phyloP scores from a whole-genome alignment of 2,329 filamentous ascomycete species.

The Fusarium siculi region DNA sequence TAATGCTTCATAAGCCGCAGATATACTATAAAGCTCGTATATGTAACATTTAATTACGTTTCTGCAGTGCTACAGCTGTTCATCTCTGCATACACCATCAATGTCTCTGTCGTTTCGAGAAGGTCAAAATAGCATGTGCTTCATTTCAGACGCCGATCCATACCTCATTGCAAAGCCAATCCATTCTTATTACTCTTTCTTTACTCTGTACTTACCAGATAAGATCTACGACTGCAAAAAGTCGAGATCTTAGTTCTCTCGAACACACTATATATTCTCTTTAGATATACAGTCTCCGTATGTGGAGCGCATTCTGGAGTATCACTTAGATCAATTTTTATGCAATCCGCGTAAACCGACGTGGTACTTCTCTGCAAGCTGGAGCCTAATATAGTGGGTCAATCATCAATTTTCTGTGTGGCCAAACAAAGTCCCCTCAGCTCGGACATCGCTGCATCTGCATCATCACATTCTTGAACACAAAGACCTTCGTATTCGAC shows the following conservation, averaged over 20 bases:
- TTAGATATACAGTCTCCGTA: neutral
- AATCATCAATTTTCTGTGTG: neutral
- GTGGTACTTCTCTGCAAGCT: neutral
- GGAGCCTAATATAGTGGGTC: neutral
- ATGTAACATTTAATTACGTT: neutral
- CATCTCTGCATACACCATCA: neutral
- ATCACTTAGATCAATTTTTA: rapidly evolving
- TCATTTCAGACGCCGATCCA: neutral
- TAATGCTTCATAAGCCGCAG: neutral
- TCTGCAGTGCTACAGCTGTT: neutral
- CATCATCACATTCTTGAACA: neutral
- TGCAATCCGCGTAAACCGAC: neutral
- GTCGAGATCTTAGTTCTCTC: rapidly evolving
- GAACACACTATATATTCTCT: rapidly evolving
- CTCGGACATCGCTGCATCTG: neutral
- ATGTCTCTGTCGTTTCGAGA: neutral
- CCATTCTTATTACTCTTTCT: neutral
- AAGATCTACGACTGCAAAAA: rapidly evolving
- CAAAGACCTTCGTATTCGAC: neutral
- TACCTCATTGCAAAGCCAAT: neutral
- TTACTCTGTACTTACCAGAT: rapidly evolving
- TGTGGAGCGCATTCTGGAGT: neutral
- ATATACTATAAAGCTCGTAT: neutral
- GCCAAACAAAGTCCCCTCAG: neutral
- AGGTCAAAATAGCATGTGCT: neutral